These are phyloP conservation scores for Dissoconium aciculare DNA, from an alignment of 2,329 filamentous ascomycete genomes.

Conservation along the genomic window DNA sequence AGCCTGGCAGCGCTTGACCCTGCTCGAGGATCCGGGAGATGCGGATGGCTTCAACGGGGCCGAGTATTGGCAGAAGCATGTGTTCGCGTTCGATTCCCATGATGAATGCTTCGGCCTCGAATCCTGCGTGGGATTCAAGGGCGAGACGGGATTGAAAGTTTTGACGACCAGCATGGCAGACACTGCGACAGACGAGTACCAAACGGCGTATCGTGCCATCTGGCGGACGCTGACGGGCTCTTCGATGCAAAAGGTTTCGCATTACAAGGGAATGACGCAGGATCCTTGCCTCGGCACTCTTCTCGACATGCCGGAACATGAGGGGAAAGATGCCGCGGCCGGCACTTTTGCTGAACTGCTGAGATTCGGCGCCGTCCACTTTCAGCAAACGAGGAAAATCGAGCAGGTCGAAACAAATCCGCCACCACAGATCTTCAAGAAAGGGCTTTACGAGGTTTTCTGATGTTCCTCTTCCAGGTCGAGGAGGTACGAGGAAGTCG, in stretches of 20 bases:
- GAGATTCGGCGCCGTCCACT: constrained; percentile 18
- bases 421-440: too few species aligned
- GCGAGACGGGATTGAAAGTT: constrained; percentile 2
- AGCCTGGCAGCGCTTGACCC: constrained; percentile 4
- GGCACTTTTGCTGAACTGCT: constrained; percentile 20
- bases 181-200: neutral
- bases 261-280: constrained; percentile 15
- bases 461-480: too few species aligned
- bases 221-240: constrained; percentile 14
- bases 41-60: constrained; percentile 6
- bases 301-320: constrained; percentile 15
- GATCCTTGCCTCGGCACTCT: constrained; percentile 12
- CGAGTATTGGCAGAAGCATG: constrained; percentile 6
- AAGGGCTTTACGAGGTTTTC: too few species aligned
- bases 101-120: constrained; percentile 6
- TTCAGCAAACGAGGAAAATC: constrained; percentile 16
- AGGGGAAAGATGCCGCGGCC: constrained; percentile 13
- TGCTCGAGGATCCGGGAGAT: constrained; percentile 3
- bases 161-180: constrained; percentile 4
- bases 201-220: constrained; percentile 6
- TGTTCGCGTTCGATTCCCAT: constrained; percentile 6
- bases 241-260: constrained; percentile 17
- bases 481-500: too few species aligned
- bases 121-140: constrained; percentile 4
- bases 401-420: too few species aligned